These are phyloP conservation scores for Sclerotinia nivalis DNA, from an alignment of 2,329 filamentous ascomycete genomes.

Conservation along the genomic window DNA sequence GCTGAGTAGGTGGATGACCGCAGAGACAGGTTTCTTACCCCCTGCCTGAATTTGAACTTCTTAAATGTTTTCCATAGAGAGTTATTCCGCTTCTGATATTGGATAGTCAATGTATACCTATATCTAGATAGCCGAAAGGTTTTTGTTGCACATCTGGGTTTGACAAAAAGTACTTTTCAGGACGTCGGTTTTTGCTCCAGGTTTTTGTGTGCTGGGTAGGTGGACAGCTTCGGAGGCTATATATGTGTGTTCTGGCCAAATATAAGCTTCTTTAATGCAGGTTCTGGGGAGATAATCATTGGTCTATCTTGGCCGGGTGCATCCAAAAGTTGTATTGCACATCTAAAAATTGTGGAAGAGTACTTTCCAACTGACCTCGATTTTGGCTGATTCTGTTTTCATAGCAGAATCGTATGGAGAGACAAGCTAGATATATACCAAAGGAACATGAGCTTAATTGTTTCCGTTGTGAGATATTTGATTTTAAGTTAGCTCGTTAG, in stretches of 20 bases:
- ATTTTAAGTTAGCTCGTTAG: too few species aligned
- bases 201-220: neutral
- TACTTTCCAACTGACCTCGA: too few species aligned
- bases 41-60: neutral
- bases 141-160: neutral
- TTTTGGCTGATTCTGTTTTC: neutral
- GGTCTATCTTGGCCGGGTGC: too few species aligned
- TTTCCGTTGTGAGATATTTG: too few species aligned
- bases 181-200: neutral
- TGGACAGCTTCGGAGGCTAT: neutral
- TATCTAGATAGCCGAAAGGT: too few species aligned
- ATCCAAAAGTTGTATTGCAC: neutral
- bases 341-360: neutral
- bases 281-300: too few species aligned
- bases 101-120: too few species aligned
- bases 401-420: too few species aligned
- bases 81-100: neutral
- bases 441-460: too few species aligned
- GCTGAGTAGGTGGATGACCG: fast-evolving
- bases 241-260: neutral
- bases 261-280: neutral
- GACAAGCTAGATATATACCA: too few species aligned
- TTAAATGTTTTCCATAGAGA: neutral
- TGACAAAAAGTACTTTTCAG: neutral
- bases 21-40: neutral